phyloP scores from a whole-genome alignment of 2,329 filamentous ascomycete genomes.

The Fusarium temperatum region DNA sequence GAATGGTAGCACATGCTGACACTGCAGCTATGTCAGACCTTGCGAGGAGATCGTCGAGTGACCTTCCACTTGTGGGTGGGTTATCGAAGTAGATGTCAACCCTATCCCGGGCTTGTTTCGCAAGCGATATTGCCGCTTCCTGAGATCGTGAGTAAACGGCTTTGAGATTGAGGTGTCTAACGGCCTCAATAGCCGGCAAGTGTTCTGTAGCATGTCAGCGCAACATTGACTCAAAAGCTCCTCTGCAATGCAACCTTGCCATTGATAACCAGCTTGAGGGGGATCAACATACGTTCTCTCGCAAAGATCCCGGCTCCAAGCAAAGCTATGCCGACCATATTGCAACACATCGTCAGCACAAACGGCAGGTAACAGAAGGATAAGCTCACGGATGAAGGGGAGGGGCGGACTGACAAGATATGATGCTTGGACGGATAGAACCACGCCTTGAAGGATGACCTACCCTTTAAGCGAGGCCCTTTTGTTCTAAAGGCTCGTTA shows the following conservation, averaged over 20 bases:
- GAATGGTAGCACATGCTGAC: not conserved
- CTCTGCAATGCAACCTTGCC: not conserved
- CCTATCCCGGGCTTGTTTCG: not conserved
- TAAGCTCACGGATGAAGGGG: not conserved
- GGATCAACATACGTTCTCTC: not conserved
- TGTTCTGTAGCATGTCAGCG: not conserved
- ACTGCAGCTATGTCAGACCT: not conserved
- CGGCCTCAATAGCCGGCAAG: not conserved
- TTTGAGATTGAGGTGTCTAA: not conserved
- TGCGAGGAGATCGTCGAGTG: not conserved
- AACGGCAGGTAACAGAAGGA: not conserved
- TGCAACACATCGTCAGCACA: not conserved
- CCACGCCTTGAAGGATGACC: not conserved
- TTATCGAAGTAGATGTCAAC: not conserved
- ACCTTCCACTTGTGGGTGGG: not conserved
- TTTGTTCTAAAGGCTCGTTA: not conserved
- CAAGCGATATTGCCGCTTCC: not conserved
- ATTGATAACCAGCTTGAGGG: not conserved
- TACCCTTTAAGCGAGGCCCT: too few species aligned
- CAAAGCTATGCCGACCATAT: not conserved
- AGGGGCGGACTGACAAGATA: not conserved
- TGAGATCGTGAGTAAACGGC: not conserved
- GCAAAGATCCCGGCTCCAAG: slow-evolving; percentile 1
- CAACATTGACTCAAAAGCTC: not conserved
- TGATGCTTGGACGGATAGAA: not conserved